These are phyloP conservation scores for Phytopythium mirpurense DNA, from an alignment of 352 stramenopile species.

Conservation along the genomic window DNA sequence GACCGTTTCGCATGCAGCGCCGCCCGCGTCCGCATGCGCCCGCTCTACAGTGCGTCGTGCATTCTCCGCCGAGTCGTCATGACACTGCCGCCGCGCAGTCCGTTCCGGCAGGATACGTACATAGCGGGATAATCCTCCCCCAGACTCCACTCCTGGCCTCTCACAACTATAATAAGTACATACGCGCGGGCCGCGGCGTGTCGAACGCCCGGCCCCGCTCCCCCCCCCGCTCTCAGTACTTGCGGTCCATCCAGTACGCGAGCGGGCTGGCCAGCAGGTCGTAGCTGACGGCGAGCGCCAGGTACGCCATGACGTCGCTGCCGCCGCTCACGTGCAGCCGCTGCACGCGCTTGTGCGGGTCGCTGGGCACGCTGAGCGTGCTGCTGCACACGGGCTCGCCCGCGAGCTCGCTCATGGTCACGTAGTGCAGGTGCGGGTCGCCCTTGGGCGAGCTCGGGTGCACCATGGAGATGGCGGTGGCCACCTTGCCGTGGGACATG, in stretches of 20 bases:
- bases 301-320: slow-evolving; percentile 69
- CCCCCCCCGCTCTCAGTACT: slow-evolving; percentile 33
- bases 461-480: slow-evolving; percentile 67
- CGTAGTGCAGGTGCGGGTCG: slow-evolving; percentile 61
- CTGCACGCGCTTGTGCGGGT: slow-evolving; percentile 69
- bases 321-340: slow-evolving; percentile 66
- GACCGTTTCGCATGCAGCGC: neutral
- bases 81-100: too few relatives aligned
- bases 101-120: too few relatives aligned
- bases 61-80: too few relatives aligned
- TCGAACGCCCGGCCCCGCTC: too few relatives aligned
- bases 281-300: slow-evolving; percentile 68
- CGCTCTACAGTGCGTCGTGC: too few relatives aligned
- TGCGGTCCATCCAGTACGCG: slow-evolving; percentile 71
- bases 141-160: neutral
- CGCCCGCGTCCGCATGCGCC: neutral
- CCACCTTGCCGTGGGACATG: slow-evolving; percentile 74
- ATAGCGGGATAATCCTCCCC: too few relatives aligned
- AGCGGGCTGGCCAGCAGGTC: slow-evolving; percentile 70
- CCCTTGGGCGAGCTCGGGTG: slow-evolving; percentile 40
- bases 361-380: slow-evolving; percentile 60
- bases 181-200: too few relatives aligned
- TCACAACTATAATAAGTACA: neutral
- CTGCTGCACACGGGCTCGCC: slow-evolving; percentile 68
- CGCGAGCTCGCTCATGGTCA: slow-evolving; percentile 77